Percentiles rank a stretch among this genome's conserved stretches.
Conservation (phyloP, 2,329 filamentous ascomycete genomes). For the Aurifilum marmelostoma region DNA sequence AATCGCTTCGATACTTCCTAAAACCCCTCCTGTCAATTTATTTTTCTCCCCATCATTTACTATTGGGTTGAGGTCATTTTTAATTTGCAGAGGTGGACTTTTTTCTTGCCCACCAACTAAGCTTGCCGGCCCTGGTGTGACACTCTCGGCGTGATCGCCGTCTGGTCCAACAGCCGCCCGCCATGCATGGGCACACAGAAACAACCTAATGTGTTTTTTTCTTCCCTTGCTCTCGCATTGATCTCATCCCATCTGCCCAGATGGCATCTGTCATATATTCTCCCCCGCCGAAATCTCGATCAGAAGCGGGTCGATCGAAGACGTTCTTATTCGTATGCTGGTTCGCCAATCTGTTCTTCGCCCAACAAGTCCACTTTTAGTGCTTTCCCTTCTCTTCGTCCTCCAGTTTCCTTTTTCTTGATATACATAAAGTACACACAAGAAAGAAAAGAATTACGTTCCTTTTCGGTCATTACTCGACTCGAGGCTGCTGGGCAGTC, state of each 20-base stretch:
- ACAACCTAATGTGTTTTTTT: not conserved
- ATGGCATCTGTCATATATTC: constrained; percentile 5
- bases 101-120: not conserved
- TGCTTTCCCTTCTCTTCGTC: not conserved
- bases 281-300: not conserved
- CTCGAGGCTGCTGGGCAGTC: constrained; percentile 15
- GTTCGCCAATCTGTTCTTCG: not conserved
- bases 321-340: not conserved
- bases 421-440: not conserved
- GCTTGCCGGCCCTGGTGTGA: constrained; percentile 17
- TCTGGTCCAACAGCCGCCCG: constrained; percentile 4
- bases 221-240: not conserved
- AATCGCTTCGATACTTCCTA: not conserved
- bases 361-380: constrained; percentile 19
- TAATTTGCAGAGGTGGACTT: not conserved
- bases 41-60: not conserved
- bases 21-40: not conserved
- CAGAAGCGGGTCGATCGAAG: constrained; percentile 7
- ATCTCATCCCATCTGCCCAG: constrained; percentile 4
- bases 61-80: no score
- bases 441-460: not conserved
- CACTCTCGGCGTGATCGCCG: constrained; percentile 22
- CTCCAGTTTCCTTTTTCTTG: not conserved
- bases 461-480: not conserved
- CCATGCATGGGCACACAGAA: not conserved